A percentile compares a stretch with the other conserved stretches of the same genome.
These are phyloP conservation scores for Hypsizygus ulmarius DNA, from an alignment of 1,284 basidiomycete genomes.

Conservation along the genomic window DNA sequence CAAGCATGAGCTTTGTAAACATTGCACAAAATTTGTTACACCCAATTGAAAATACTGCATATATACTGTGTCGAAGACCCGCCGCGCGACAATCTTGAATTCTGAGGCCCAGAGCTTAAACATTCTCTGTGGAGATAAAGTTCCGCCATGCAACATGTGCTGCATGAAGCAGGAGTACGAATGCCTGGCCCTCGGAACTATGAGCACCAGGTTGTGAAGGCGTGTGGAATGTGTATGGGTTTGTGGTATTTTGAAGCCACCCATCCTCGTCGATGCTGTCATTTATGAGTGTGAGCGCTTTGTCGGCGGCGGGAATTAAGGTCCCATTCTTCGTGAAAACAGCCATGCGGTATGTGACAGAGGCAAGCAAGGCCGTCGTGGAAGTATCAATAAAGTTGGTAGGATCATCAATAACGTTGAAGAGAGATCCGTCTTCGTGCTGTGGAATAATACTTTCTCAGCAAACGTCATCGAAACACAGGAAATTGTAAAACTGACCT, in stretches of 20 bases:
- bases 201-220: slow-evolving; percentile 39
- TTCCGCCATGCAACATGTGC: slow-evolving; percentile 40
- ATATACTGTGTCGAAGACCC: neutral
- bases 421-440: slow-evolving; percentile 43
- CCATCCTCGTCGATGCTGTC: slow-evolving; percentile 40
- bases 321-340: slow-evolving; percentile 31
- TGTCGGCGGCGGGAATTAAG: slow-evolving; percentile 42
- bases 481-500: slow-evolving; percentile 32
- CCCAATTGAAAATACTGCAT: no score
- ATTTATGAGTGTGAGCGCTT: slow-evolving; percentile 36
- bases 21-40: no score
- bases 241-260: slow-evolving; percentile 60
- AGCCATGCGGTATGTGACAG: slow-evolving; percentile 49
- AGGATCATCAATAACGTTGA: slow-evolving; percentile 51
- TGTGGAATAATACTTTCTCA: slow-evolving; percentile 19
- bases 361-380: slow-evolving; percentile 52
- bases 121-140: neutral
- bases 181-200: slow-evolving; percentile 63
- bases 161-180: slow-evolving; percentile 62
- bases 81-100: neutral
- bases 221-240: slow-evolving; percentile 56
- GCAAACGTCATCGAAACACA: neutral
- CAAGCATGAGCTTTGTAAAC: no score
- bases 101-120: neutral
- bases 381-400: slow-evolving; percentile 51